These are phyloP conservation scores for Talaromyces borbonicus DNA, from an alignment of 495 filamentous ascomycete species.

Conservation along the genomic window DNA sequence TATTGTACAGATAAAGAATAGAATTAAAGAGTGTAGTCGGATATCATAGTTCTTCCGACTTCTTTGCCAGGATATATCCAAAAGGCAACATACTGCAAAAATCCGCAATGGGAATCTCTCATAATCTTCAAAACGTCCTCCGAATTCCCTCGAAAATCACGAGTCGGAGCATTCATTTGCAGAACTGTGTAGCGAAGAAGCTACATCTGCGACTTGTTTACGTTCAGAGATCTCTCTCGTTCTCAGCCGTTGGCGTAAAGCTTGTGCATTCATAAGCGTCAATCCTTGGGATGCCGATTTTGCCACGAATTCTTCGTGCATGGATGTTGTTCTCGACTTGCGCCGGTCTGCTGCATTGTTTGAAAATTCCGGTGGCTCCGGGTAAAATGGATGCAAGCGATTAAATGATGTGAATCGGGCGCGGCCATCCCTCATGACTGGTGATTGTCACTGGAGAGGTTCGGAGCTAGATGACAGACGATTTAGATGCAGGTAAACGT, in stretches of 20 bases:
- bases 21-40: no score
- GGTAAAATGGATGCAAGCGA: conserved; percentile 34
- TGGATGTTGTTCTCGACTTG: conserved; percentile 5
- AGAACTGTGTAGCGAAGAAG: background rate
- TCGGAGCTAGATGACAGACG: conserved; percentile 90
- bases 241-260: conserved; percentile 38
- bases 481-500: conserved; percentile 97
- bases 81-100: no score
- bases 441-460: conserved; percentile 95
- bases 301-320: conserved; percentile 1
- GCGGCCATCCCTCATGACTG: conserved; percentile 79
- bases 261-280: conserved; percentile 60
- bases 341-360: background rate
- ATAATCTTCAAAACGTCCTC: no score
- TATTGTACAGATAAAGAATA: no score
- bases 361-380: conserved; percentile 26
- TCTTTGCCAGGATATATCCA: no score
- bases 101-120: no score
- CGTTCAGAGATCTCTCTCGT: conserved; percentile 70
- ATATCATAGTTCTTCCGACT: no score
- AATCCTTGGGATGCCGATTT: conserved; percentile 64
- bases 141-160: no score
- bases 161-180: background rate
- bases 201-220: conserved; percentile 72
- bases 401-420: conserved; percentile 37